Percentiles rank a stretch among this genome's conserved stretches.
Evolutionary conservation across 2,329 filamentous ascomycete species (phyloP).

Genomic region (Blastomyces parvus): DNA sequence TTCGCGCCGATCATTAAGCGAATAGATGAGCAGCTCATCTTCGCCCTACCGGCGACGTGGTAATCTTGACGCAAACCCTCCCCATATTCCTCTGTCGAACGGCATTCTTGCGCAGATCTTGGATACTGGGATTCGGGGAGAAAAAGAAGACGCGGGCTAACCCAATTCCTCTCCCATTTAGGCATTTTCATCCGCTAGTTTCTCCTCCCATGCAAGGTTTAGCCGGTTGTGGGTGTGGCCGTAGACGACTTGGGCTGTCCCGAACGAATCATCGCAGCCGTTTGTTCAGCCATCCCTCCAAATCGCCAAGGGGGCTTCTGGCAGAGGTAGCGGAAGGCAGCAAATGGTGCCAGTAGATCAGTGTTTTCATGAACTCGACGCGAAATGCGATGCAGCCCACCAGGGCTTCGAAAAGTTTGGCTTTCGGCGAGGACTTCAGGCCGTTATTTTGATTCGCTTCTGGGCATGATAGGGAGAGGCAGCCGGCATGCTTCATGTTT

Average conservation of each 20-base stretch:
- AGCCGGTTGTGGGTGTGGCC: background rate
- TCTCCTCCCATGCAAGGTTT: background rate
- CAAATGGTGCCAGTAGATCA: background rate
- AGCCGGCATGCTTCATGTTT: background rate
- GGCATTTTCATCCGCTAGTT: background rate
- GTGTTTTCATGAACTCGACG: background rate
- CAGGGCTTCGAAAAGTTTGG: background rate
- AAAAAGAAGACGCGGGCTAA: background rate
- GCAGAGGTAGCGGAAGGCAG: too few relatives aligned
- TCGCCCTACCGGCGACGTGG: background rate
- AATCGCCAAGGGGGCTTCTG: background rate
- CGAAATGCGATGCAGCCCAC: background rate
- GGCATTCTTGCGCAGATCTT: background rate
- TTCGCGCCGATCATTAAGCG: background rate
- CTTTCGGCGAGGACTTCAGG: background rate
- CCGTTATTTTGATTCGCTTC: background rate
- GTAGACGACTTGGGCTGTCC: background rate
- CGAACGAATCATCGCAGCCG: background rate
- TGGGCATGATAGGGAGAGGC: background rate
- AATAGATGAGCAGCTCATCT: background rate
- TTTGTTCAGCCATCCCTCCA: background rate
- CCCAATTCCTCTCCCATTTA: background rate
- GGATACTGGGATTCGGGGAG: background rate
- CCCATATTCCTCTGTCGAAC: background rate
- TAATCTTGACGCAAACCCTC: background rate